Evolutionary conservation across 176 grass and related monocot species (phyloP).

Genomic region (Miscanthus lutarioriparius): DNA sequence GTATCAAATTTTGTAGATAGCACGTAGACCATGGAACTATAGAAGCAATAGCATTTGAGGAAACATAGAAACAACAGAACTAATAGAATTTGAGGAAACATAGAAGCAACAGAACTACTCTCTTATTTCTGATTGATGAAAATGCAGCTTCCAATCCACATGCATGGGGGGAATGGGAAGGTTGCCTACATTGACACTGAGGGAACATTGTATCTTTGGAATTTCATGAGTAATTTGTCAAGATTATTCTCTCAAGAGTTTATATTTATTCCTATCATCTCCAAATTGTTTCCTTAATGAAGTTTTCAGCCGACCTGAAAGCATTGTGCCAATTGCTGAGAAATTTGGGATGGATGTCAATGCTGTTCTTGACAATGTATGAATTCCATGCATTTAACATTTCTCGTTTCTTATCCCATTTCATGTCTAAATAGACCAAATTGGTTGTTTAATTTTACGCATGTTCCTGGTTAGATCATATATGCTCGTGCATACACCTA

Average conservation of each 20-base stretch:
- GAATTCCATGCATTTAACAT: background rate
- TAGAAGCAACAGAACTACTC: background rate
- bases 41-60: background rate
- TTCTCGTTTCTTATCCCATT: slow-evolving; percentile 34
- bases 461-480: slow-evolving; percentile 65
- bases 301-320: slow-evolving; percentile 71
- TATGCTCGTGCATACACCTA: slow-evolving; percentile 97
- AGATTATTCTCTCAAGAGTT: slow-evolving; percentile 3
- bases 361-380: slow-evolving; percentile 86
- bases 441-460: slow-evolving; percentile 2
- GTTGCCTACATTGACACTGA: slow-evolving; percentile 73
- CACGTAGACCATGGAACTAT: background rate
- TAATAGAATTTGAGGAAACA: background rate
- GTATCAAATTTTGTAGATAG: background rate
- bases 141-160: slow-evolving; percentile 73
- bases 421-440: background rate
- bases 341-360: slow-evolving; percentile 92
- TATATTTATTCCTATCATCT: slow-evolving; percentile 16
- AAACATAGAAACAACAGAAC: background rate
- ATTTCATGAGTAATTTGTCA: background rate
- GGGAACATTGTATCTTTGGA: slow-evolving; percentile 76
- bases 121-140: slow-evolving; percentile 10
- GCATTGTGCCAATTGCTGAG: slow-evolving; percentile 91
- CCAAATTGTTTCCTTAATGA: slow-evolving; percentile 51
- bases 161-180: slow-evolving; percentile 94